Conservation (phyloP, 1,139 yeast genomes). For the Saccharomyces hybrid region DNA sequence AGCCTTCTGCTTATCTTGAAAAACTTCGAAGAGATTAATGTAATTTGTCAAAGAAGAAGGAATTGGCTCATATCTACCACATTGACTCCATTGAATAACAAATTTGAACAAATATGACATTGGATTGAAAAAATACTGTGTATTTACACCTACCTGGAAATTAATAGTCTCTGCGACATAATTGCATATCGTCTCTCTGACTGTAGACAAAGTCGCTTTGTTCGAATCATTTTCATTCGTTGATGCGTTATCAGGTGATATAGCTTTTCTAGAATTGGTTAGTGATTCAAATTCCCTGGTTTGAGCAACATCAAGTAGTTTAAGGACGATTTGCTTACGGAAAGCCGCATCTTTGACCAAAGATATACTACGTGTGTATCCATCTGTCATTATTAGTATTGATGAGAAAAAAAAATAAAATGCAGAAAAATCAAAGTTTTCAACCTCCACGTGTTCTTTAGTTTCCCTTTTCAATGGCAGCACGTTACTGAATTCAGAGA, state of each 20-base stretch:
- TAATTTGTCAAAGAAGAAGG: constrained; percentile 10
- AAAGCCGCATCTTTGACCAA: constrained; percentile 18
- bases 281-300: constrained; percentile 18
- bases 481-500: constrained; percentile 66
- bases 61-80: constrained; percentile 27
- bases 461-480: constrained; percentile 71
- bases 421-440: constrained; percentile 76
- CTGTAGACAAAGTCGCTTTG: constrained; percentile 6
- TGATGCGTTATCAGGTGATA: constrained; percentile 2
- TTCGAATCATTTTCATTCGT: neutral
- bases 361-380: constrained; percentile 36
- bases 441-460: constrained; percentile 84
- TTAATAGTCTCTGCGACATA: constrained; percentile 19
- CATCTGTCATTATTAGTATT: constrained; percentile 49
- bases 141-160: constrained; percentile 29
- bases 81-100: constrained; percentile 29
- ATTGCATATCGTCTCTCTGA: constrained; percentile 23
- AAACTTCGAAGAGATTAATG: constrained; percentile 14
- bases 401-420: constrained; percentile 66
- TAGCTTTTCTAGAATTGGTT: constrained; percentile 16
- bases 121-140: constrained; percentile 29
- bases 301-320: constrained; percentile 16
- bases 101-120: constrained; percentile 29
- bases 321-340: constrained; percentile 13
- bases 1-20: constrained; percentile 16